These are phyloP conservation scores for Sclerotinia subarctica DNA, from an alignment of 2,329 filamentous ascomycete species.

Conservation along the genomic window DNA sequence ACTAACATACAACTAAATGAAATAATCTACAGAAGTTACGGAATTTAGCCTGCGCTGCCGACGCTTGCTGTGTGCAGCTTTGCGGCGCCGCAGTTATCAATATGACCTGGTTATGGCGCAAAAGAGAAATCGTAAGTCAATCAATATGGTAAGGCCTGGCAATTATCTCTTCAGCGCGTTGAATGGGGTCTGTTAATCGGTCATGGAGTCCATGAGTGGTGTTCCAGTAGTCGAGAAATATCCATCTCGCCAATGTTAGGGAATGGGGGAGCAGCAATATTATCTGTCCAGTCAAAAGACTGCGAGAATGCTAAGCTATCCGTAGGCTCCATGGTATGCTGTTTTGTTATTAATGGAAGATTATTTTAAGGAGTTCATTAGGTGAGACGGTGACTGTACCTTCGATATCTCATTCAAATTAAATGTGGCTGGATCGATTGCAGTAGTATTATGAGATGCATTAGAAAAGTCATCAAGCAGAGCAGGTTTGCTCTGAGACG, in stretches of 20 bases:
- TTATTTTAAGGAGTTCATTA: slow-evolving; percentile 27
- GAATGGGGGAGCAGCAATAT: slow-evolving; percentile 42
- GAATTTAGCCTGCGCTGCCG: not conserved
- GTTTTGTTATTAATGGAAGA: slow-evolving; percentile 26
- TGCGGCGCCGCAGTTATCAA: too few species aligned
- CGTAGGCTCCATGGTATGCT: slow-evolving; percentile 26
- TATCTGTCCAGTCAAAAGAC: slow-evolving; percentile 47
- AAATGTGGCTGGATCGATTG: slow-evolving; percentile 13
- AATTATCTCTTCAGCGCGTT: not conserved
- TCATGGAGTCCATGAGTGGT: not conserved
- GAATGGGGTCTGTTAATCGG: not conserved
- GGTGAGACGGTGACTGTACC: slow-evolving; percentile 28
- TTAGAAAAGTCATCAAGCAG: not conserved
- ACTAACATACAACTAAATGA: not conserved
- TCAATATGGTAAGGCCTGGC: not conserved
- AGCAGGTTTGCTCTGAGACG: not conserved
- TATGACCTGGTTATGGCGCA: not conserved
- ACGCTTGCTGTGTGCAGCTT: not conserved
- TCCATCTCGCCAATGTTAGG: slow-evolving; percentile 56
- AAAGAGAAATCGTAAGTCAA: not conserved
- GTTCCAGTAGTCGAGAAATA: slow-evolving; percentile 50
- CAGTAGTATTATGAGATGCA: slow-evolving; percentile 1
- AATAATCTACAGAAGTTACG: not conserved
- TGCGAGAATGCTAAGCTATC: slow-evolving; percentile 41
- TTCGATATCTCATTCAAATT: slow-evolving; percentile 32